phyloP scores from a whole-genome alignment of 2,329 filamentous ascomycete genomes.

The Botryotinia calthae region DNA sequence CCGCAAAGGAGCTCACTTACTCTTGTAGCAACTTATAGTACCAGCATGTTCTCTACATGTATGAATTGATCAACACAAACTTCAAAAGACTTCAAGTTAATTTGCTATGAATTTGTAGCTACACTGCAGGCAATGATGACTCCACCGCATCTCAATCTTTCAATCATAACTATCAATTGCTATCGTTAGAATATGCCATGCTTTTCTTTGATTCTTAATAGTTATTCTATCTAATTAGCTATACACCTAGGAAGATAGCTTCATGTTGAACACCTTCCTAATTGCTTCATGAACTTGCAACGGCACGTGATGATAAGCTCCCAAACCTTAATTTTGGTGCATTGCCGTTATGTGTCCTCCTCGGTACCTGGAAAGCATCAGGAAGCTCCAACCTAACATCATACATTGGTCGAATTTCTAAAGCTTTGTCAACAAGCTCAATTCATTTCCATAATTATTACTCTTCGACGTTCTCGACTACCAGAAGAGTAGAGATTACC shows the following conservation, averaged over 20 bases:
- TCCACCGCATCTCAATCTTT: background rate
- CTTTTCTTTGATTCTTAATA: background rate
- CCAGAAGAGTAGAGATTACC: background rate
- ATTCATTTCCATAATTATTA: background rate
- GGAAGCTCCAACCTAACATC: slow-evolving; percentile 13
- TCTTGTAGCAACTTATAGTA: background rate
- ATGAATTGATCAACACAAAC: background rate
- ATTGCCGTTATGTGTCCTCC: slow-evolving; percentile 21
- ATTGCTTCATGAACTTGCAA: background rate
- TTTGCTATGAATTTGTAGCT: slow-evolving; percentile 5
- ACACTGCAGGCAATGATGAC: slow-evolving; percentile 10
- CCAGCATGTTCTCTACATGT: background rate
- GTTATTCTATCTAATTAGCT: background rate
- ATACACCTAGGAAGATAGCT: background rate
- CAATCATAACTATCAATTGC: background rate
- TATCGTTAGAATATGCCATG: background rate
- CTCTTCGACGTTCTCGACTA: background rate
- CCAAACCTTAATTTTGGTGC: slow-evolving; percentile 13
- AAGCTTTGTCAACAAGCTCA: slow-evolving; percentile 6
- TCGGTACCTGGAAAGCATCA: slow-evolving; percentile 13
- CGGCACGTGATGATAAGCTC: slow-evolving; percentile 11
- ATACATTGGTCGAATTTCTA: slow-evolving; percentile 10
- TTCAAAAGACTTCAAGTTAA: background rate
- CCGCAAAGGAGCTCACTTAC: background rate
- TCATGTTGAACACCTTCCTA: slow-evolving; percentile 2